Base-by-base conservation (phyloP, 2,329 filamentous ascomycete genomes). In the Aureobasidium uvarum region DNA sequence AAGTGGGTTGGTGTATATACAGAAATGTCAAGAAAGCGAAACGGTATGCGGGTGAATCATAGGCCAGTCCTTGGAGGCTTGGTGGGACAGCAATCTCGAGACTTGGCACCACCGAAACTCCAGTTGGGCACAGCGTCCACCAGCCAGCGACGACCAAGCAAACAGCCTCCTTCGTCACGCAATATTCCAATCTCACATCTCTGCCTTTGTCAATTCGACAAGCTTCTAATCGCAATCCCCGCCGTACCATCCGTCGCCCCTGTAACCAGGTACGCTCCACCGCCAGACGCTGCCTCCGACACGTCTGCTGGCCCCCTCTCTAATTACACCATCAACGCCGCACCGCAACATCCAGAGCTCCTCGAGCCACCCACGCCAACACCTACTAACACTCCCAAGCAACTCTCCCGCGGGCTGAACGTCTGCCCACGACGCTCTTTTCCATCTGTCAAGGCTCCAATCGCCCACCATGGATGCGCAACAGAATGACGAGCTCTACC, bases 401-500 rank as follows among this genome's bases (percentile, higher is more conserved):
- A n/a, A n/a, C 28, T 38, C 14, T 54, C 10, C 28, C 45, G 41
- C 65, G 46, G 59, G 46, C 56, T 56, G 43, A 28, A 48, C 51
- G 43, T 58, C 52, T 51, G 59, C 63, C 66, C 64, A 54, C 58
- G 48, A 66, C 66, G 58, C 54, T 67, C 66, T 58, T 67, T 66
- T 63, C 51, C 63, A 28, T 48, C 7, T 5, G 5, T 25, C 52
- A 50, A 41, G 38, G 28, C 41, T 33, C 8, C 14, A 46, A 50
- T 63, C 20, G 50, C 56, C 50, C 55, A 85, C 79, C 79, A 98
- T 98, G 94, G 92, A 97, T 82, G 89, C 89, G 81, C 85, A 89
- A 79, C 88, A 94, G 83, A 96, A 89, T 80, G 95, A 99, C 82
- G 96, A 98, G 88, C 92, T 99, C 76, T 99, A 98, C 81, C 95